A percentile compares a stretch with the other conserved stretches of the same genome.
Evolutionary conservation across 225 moss, liverwort and hornwort genomes (phyloP).

Genomic region (Polytrichum commune): DNA sequence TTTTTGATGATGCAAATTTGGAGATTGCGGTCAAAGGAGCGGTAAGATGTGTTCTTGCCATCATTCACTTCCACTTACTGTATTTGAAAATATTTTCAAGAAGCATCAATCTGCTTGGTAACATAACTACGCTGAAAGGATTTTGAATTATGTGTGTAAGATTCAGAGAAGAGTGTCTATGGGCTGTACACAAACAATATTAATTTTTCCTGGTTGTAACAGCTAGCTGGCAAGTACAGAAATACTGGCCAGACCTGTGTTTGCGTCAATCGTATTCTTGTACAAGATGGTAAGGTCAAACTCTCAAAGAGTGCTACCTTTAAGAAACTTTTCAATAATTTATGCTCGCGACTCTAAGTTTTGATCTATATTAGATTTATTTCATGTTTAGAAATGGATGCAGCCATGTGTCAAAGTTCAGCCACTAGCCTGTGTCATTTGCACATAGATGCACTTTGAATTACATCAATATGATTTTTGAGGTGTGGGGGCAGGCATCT

Average conservation of each 20-base stretch:
- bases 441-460: too few relatives aligned
- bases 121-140: too few relatives aligned
- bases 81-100: background rate
- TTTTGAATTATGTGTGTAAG: background rate
- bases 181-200: background rate
- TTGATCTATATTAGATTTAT: too few relatives aligned
- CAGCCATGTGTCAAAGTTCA: background rate
- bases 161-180: background rate
- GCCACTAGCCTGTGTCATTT: background rate
- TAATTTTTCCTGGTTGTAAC: slow-evolving; percentile 16
- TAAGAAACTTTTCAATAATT: too few relatives aligned
- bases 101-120: too few relatives aligned
- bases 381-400: background rate
- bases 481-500: slow-evolving; percentile 55
- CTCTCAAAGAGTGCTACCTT: too few relatives aligned
- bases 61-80: background rate
- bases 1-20: slow-evolving; percentile 91
- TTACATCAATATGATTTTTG: background rate
- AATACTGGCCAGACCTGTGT: slow-evolving; percentile 97
- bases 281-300: slow-evolving; percentile 81
- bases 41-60: slow-evolving; percentile 40
- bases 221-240: slow-evolving; percentile 88
- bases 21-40: slow-evolving; percentile 87
- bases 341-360: too few relatives aligned
- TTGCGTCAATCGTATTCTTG: slow-evolving; percentile 90